These are phyloP conservation scores for Cercophora samala DNA, from an alignment of 495 filamentous ascomycete species.

Conservation along the genomic window DNA sequence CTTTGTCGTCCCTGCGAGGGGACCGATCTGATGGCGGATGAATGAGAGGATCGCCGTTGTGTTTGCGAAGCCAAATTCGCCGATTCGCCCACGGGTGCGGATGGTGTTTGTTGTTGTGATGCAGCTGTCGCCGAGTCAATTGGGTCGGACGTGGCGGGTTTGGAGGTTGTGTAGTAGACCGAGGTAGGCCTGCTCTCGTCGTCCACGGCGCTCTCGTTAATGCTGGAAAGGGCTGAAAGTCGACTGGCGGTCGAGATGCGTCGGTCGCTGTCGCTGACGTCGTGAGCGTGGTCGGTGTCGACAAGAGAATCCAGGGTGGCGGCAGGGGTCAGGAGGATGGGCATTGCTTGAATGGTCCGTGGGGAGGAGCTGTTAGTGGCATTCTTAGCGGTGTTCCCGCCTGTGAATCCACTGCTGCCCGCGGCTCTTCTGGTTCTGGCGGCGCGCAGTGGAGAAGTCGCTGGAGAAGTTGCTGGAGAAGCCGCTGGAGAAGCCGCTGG, in stretches of 20 bases:
- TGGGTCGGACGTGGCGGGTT: constrained; percentile 7
- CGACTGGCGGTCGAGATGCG: constrained; percentile 13
- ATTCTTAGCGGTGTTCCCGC: constrained; percentile 13
- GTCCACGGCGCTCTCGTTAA: constrained; percentile 17
- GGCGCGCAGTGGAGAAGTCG: neutral
- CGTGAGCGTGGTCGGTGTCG: constrained; percentile 9
- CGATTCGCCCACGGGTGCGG: constrained; percentile 4
- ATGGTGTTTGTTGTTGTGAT: constrained; percentile 9
- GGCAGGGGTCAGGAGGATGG: neutral
- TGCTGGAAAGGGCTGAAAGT: constrained; percentile 13
- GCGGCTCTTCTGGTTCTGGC: neutral
- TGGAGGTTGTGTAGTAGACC: constrained; percentile 2
- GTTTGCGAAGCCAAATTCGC: constrained; percentile 11
- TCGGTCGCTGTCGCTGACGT: constrained; percentile 24
- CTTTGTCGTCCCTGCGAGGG: constrained; percentile 44
- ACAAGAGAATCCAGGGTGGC: neutral
- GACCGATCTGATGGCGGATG: constrained; percentile 25
- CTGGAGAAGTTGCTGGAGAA: neutral
- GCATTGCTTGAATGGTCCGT: neutral
- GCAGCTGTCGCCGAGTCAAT: constrained; percentile 10
- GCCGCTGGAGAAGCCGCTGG: neutral
- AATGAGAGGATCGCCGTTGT: neutral
- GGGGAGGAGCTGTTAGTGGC: constrained; percentile 17
- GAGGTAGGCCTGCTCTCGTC: neutral
- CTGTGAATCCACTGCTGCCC: neutral